Base-by-base conservation (phyloP, 306 rosid species). In the Quercus dentata region DNA sequence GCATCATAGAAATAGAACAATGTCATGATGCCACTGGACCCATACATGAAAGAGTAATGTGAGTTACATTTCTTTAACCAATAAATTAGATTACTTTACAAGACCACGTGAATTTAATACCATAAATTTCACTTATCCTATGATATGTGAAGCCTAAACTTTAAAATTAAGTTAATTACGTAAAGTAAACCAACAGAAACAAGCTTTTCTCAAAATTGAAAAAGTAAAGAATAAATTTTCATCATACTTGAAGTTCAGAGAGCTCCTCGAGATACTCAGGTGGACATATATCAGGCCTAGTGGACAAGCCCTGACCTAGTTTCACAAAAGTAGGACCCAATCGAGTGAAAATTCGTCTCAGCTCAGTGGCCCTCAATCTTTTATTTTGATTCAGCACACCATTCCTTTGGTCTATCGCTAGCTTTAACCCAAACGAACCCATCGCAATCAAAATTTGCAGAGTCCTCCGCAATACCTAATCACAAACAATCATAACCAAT, bases 291-390 rank as follows among this genome's bases (percentile, higher is more conserved):
- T 94, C 98, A 41, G 98, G 98, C 54, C 98, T 87, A 41, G 95
- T 94, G 64, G 98, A 94, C 85, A 94, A 87, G 33, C 94, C 97
- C 90, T 94, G 98, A 41, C 98, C 98, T 56, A 94, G 63, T 89
- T 94, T 94, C 46, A 94, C 97, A 83, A 94, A 94, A 23, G 98
- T 94, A n/a, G 97, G 98, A n/a, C 98, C 98, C 72, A 94, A 61
- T 58, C 83, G 83, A 33, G 98, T 92, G 80, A 92, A 92, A 31
- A 88, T 78, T 2, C 1, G 56, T 79, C 90, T 84, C n/a, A 94
- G 86, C 87, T 94, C 97, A 44, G 79, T 87, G 6, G 95, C 98
- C 35, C 98, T 91, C 12, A 74, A 56, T 80, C 90, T 84, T 73
- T 74, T 94, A 77, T 92, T 92, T 70, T 81, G 79, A 79, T 94